Evolutionary conservation across 176 grass and related monocot genomes (phyloP), one percentile per base, ranked within the genome.

Genomic region (Rhipidocladum racemiflorum): DNA sequence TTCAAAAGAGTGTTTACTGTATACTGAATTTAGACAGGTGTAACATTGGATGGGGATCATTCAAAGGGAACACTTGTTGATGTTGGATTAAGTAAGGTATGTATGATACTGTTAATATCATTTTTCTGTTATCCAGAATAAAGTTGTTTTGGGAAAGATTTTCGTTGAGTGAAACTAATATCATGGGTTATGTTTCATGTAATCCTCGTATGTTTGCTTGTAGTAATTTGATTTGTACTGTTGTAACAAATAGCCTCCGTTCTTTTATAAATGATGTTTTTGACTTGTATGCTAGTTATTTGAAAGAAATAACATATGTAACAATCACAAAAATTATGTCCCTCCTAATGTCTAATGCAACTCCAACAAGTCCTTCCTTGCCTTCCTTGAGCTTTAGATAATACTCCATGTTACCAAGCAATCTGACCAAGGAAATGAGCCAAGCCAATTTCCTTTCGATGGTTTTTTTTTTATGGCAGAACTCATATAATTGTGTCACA

Each of bases 1-100:
- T 87, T 83, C 42, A 27, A 72, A 55, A 78, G 32, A 59, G 86
- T 83, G 74, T 64, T 91, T 81, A 82, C 65, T 74, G 46, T 61
- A 51, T 49, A 77, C 57, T 82, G 44, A 61, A 86, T 83, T 64
- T 74, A 57, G 69, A 79, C 82, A 98, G 95, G 95, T 85, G 87
- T 98, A 65, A 91, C 95, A 73, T 81, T 98, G 89, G 88, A 92
- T 30, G 85, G 82, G 35, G 90, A 95, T 86, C 56, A 44, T 61
- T 91, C 92, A 77, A 86, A 91, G n/a, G 90, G 95, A 4, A 95
- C 90, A 50, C 84, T 38, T 81, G 92, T 98, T 82, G 95, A 98
- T 83, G 92, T 98, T n/a, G 95, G 95, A 35, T 90, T 98, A 83
- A 98, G 63, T 54, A 94, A 98, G 92, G 95, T 98, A 77, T 88